phyloP scores from a whole-genome alignment of 2,329 filamentous ascomycete species.

The Botryosphaeria dothidea region DNA sequence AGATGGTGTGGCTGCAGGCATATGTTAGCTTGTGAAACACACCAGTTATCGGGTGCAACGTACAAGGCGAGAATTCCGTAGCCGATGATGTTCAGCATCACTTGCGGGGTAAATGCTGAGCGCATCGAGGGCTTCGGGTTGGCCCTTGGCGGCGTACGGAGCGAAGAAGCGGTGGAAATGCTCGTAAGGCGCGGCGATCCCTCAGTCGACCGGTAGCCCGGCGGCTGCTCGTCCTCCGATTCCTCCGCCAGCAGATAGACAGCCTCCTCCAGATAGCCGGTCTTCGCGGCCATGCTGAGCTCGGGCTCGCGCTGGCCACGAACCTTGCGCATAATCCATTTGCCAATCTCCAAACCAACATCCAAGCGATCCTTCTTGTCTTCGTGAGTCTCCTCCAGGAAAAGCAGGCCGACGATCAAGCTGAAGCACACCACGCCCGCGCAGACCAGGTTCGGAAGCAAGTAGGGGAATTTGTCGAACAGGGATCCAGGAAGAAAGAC shows the following conservation, averaged over 20 bases:
- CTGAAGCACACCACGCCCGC: constrained; percentile 75
- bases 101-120: constrained; percentile 78
- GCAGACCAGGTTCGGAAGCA: constrained; percentile 90
- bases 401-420: constrained; percentile 76
- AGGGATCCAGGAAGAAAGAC: constrained; percentile 73
- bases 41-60: constrained; percentile 45
- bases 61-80: constrained; percentile 95
- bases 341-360: constrained; percentile 72
- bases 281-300: constrained; percentile 40
- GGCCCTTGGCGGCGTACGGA: constrained; percentile 11
- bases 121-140: constrained; percentile 32
- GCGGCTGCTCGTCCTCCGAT: constrained; percentile 59
- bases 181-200: constrained; percentile 53
- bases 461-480: constrained; percentile 85
- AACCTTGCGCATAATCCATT: constrained; percentile 58
- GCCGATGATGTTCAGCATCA: constrained; percentile 82
- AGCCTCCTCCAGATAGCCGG: constrained; percentile 56
- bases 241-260: constrained; percentile 63
- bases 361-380: constrained; percentile 77
- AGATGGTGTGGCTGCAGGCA: constrained; percentile 83
- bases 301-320: constrained; percentile 29
- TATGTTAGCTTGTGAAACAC: constrained; percentile 25
- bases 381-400: constrained; percentile 91
- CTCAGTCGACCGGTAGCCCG: constrained; percentile 65
- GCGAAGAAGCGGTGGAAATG: constrained; percentile 28